Conservation (phyloP, 176 grass and related monocot species). For the Musa schizocarpa region DNA sequence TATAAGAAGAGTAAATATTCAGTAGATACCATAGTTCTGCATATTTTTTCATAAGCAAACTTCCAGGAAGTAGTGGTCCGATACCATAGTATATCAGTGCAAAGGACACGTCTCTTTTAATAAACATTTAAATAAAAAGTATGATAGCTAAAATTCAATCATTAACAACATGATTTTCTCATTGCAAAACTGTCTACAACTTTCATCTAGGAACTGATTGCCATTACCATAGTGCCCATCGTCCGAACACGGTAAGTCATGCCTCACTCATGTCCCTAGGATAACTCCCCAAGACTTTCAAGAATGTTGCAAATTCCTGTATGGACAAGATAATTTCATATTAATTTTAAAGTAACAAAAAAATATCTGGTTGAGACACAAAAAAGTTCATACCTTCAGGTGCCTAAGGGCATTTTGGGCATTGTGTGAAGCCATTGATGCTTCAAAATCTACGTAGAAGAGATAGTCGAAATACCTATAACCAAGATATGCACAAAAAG, state of each 20-base stretch:
- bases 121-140: background rate
- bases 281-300: constrained; percentile 19
- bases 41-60: too few species aligned
- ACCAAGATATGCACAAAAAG: constrained; percentile 5
- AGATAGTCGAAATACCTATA: constrained; percentile 90
- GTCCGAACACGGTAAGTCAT: background rate
- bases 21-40: too few species aligned
- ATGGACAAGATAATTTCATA: background rate
- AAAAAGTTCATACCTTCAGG: constrained; percentile 41
- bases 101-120: too few species aligned
- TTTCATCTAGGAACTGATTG: background rate
- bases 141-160: background rate
- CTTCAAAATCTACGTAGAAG: constrained; percentile 89
- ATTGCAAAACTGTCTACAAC: background rate
- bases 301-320: constrained; percentile 22
- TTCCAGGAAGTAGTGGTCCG: too few species aligned
- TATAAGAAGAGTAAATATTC: too few species aligned
- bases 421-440: constrained; percentile 76
- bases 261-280: constrained; percentile 12
- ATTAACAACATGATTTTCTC: background rate
- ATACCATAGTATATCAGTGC: too few species aligned
- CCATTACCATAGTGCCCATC: background rate
- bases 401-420: constrained; percentile 71
- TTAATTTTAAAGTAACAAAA: background rate
- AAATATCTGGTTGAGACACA: background rate